phyloP scores from a whole-genome alignment of 2,329 filamentous ascomycete genomes.

The Dryadomyces quercivorus region DNA sequence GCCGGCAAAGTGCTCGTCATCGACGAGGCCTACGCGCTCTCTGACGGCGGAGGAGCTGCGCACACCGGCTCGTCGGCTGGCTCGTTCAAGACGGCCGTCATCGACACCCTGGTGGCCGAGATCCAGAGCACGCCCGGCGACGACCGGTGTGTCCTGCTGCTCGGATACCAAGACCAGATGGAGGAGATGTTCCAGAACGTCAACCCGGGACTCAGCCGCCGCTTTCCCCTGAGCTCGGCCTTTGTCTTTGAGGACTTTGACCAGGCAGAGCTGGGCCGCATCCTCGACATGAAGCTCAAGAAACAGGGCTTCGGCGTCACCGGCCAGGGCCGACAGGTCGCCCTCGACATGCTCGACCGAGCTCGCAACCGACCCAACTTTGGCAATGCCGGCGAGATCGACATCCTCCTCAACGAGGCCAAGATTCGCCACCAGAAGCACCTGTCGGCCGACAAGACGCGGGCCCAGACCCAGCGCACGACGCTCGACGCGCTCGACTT shows the following conservation, averaged over 20 bases:
- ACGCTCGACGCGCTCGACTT: constrained; percentile 33
- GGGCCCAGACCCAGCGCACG: constrained; percentile 15
- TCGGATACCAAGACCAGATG: constrained; percentile 62
- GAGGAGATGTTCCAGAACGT: constrained; percentile 60
- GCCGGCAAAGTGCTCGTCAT: constrained; percentile 67
- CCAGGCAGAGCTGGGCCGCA: constrained; percentile 41
- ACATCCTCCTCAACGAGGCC: constrained; percentile 49
- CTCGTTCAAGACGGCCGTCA: constrained; percentile 51
- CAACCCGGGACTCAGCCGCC: constrained; percentile 55
- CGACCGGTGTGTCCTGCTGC: constrained; percentile 58
- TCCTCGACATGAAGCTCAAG: constrained; percentile 52
- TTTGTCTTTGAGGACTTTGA: constrained; percentile 61
- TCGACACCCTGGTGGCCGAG: constrained; percentile 64
- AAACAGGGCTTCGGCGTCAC: constrained; percentile 40
- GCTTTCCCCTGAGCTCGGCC: constrained; percentile 51
- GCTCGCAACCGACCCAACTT: constrained; percentile 53
- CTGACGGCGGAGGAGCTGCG: constrained; percentile 21
- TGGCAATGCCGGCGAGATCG: constrained; percentile 63
- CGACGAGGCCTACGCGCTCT: constrained; percentile 65
- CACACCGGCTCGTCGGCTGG: constrained; percentile 16
- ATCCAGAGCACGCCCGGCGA: constrained; percentile 59
- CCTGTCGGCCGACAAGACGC: constrained; percentile 9
- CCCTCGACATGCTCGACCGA: constrained; percentile 46
- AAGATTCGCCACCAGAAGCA: constrained; percentile 29
- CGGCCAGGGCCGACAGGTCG: constrained; percentile 36